Evolutionary conservation across 2,329 filamentous ascomycete genomes (phyloP).

Genomic region (Colletotrichum phormii): DNA sequence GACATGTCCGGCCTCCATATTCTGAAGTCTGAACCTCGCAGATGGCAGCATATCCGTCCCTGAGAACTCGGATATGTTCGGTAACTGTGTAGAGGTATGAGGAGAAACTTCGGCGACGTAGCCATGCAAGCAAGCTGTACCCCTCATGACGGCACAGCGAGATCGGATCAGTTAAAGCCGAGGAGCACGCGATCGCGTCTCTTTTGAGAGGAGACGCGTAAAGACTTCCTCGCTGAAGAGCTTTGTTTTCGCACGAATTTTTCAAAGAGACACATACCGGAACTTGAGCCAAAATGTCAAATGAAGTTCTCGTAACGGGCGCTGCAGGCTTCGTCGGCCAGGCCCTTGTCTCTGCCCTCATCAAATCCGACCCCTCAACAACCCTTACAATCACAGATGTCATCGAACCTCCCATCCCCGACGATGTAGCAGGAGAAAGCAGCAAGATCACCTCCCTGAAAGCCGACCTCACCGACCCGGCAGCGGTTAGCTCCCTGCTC

Average conservation of each 20-base stretch:
- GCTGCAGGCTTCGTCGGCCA: constrained; percentile 75
- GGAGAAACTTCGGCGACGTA: constrained; percentile 9
- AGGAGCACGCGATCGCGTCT: background rate
- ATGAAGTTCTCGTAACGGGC: constrained; percentile 70
- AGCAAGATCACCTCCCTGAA: constrained; percentile 41
- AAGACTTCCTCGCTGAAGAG: background rate
- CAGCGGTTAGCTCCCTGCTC: constrained; percentile 45
- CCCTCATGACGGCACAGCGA: constrained; percentile 14
- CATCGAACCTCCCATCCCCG: constrained; percentile 62
- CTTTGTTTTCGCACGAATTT: background rate
- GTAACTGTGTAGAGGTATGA: background rate
- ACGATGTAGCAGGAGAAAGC: constrained; percentile 44
- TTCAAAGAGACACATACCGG: background rate
- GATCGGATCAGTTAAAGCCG: constrained; percentile 14
- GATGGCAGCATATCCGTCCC: background rate
- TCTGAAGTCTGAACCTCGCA: background rate
- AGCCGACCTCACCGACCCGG: constrained; percentile 48
- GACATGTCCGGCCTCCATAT: background rate
- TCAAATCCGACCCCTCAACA: constrained; percentile 52
- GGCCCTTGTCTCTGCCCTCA: constrained; percentile 66
- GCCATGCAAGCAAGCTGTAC: background rate
- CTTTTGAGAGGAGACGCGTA: background rate
- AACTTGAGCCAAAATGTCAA: background rate
- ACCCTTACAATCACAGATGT: constrained; percentile 69
- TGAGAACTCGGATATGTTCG: constrained; percentile 5